phyloP scores from a whole-genome alignment of 164 flowering plant genomes.

The Dillenia suffruticosa region DNA sequence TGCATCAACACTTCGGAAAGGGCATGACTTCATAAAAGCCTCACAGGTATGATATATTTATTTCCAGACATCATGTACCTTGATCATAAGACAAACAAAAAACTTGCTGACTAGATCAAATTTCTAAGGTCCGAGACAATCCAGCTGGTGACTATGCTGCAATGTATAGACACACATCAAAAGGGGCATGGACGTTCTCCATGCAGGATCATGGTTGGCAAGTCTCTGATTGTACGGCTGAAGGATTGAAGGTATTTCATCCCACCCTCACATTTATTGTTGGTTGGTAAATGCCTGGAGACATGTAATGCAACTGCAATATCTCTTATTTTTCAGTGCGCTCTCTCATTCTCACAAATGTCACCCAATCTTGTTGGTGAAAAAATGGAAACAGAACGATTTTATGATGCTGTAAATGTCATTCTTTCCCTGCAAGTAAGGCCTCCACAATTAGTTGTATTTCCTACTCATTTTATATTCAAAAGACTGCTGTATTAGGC shows the following conservation, averaged over 20 bases:
- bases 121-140: conserved; percentile 8
- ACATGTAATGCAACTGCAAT: background rate
- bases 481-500: too few species aligned
- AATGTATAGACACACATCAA: conserved; percentile 9
- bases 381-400: background rate
- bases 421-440: conserved; percentile 7
- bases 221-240: conserved; percentile 18
- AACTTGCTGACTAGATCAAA: too few species aligned
- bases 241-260: conserved; percentile 10
- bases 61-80: too few species aligned
- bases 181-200: conserved; percentile 13
- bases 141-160: conserved; percentile 3
- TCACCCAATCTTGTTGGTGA: conserved; percentile 6
- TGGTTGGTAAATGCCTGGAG: background rate
- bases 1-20: conserved; percentile 25
- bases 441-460: too few species aligned
- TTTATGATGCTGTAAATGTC: conserved; percentile 8
- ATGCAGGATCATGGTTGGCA: conserved; percentile 15
- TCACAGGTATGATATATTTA: conserved; percentile 24
- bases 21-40: conserved; percentile 32
- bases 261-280: background rate
- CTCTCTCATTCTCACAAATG: background rate
- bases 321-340: background rate
- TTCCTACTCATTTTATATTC: too few species aligned
- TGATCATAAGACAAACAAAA: too few species aligned